Evolutionary conservation across 1,139 yeast genomes (phyloP), one percentile per base, ranked within the genome.

Genomic region (Yamadazyma blattariae): DNA sequence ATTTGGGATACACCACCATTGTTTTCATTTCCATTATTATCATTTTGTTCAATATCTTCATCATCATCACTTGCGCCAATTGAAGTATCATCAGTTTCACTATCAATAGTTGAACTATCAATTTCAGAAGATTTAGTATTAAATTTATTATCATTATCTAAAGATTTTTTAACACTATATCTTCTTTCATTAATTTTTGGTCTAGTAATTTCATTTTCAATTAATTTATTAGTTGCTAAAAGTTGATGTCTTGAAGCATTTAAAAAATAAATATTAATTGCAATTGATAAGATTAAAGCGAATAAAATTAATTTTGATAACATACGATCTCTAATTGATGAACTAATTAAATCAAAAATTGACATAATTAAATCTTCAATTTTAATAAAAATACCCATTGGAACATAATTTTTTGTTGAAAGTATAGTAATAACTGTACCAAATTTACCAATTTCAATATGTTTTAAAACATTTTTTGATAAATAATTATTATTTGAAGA

Each of bases 201-300:
- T 40, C 58, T 57, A 3, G 66, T 48, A 29, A 63, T 58, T 46
- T 65, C 68, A 34, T 66, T 57, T 42, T 65, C 69, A 35, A 70
- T 54, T 65, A 73, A 59, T 63, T 64, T 56, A 41, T 61, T 60
- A 27, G 71, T 68, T 19, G 75, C 63, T 15, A 60, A 52, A 16
- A 58, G 58, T 43, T 82, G 86, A 37, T 72, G 70, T 58, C 86
- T 77, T 10, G 90, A 77, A 32, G 84, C 87, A 52, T 82, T 83
- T 54, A 92, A 75, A 48, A 92, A 72, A 61, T 90, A 92, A 32
- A 86, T 82, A 57, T 94, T 92, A 45, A 86, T 79, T 15, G 82
- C 79, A 40, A 89, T 75, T 43, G 96, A 85, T 45, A 86, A 65
- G 16, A 84, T 81, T 43, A 90, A 79, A 5, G 80, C 81, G 47